Percentiles rank a stretch among this genome's conserved stretches.
These are phyloP conservation scores for Achaetomium macrosporum DNA, from an alignment of 2,329 filamentous ascomycete genomes.

Conservation along the genomic window DNA sequence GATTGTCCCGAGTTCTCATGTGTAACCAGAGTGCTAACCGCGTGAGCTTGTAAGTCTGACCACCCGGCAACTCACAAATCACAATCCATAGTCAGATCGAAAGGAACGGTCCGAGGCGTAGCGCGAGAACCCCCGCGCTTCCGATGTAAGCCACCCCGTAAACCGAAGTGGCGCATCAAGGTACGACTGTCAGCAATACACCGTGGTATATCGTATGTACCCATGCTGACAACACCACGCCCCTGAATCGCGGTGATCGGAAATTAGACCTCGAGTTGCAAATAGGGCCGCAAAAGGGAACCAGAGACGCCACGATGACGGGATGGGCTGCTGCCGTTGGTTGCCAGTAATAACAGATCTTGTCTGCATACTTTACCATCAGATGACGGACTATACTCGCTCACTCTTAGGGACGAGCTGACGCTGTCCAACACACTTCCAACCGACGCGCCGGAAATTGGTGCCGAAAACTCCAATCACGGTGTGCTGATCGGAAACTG, in stretches of 20 bases:
- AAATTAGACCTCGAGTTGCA: no score
- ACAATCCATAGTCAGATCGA: neutral
- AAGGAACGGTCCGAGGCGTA: constrained; percentile 15
- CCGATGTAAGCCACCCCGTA: neutral
- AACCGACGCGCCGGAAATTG: no score
- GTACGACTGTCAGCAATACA: constrained; percentile 6
- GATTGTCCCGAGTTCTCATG: neutral
- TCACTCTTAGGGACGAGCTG: no score
- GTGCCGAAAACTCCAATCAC: no score
- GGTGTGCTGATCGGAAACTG: no score
- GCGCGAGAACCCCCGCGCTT: neutral
- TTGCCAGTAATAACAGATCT: no score
- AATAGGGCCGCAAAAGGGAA: no score
- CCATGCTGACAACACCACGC: neutral
- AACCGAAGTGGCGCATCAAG: neutral
- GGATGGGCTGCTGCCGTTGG: no score
- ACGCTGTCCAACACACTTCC: no score
- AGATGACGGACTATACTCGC: neutral
- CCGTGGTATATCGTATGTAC: neutral
- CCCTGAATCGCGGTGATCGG: neutral
- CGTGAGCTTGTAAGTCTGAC: constrained; percentile 9
- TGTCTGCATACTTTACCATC: neutral
- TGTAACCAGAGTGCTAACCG: neutral
- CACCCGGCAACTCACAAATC: constrained; percentile 5
- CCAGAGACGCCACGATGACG: no score